Conservation (phyloP, 1,284 basidiomycete genomes). For the Ustilago shanxiensis region DNA sequence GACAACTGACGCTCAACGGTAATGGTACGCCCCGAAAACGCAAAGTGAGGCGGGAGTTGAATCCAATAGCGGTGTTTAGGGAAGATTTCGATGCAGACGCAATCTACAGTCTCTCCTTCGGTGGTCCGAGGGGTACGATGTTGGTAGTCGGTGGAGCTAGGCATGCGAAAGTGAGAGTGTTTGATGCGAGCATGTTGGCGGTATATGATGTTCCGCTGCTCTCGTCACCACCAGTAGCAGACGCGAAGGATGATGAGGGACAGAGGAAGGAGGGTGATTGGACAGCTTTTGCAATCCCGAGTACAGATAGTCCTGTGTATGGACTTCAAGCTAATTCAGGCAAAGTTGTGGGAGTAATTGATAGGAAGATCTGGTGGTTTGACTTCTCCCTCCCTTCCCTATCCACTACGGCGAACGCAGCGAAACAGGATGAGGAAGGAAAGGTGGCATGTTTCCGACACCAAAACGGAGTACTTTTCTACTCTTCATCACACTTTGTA, state of each 20-base stretch:
- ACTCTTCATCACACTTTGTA: conserved; percentile 10
- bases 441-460: conserved; percentile 31
- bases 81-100: conserved; percentile 34
- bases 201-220: conserved; percentile 22
- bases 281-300: conserved; percentile 36
- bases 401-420: background rate
- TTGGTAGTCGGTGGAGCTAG: conserved; percentile 33
- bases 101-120: conserved; percentile 44
- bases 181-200: conserved; percentile 19
- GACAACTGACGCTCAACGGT: background rate
- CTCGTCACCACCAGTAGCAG: background rate
- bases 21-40: background rate
- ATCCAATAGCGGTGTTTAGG: conserved; percentile 28
- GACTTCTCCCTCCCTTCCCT: conserved; percentile 31
- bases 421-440: background rate
- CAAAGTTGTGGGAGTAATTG: conserved; percentile 35
- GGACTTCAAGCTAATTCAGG: conserved; percentile 17
- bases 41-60: conserved; percentile 3
- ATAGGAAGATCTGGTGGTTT: conserved; percentile 39
- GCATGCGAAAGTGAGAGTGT: conserved; percentile 32
- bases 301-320: conserved; percentile 38
- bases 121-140: conserved; percentile 12
- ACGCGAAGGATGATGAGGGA: background rate
- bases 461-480: conserved; percentile 5
- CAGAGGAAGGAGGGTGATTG: conserved; percentile 15